Percentiles rank a stretch among this genome's conserved stretches.
Conservation (phyloP, 2,329 filamentous ascomycete species). For the Tolypocladium ophioglossoides region DNA sequence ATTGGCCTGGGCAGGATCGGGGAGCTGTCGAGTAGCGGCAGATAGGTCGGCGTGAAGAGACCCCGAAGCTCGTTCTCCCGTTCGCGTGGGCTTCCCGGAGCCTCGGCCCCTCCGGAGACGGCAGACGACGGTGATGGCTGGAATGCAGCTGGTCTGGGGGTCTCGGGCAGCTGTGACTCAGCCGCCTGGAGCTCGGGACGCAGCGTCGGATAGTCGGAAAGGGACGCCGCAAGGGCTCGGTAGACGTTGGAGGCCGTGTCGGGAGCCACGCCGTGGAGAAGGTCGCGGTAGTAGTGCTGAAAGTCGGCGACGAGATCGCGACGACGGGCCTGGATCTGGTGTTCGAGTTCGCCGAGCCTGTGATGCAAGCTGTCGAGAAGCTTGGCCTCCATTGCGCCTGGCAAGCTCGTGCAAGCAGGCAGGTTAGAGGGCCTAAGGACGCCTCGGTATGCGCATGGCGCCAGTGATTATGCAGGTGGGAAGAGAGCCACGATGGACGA, state of each 20-base stretch:
- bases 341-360: conserved; percentile 46
- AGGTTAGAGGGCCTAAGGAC: conserved; percentile 12
- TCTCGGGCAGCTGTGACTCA: conserved; percentile 23
- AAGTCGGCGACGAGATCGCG: conserved; percentile 48
- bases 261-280: conserved; percentile 36
- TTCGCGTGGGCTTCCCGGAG: conserved; percentile 36
- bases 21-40: conserved; percentile 47
- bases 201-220: conserved; percentile 36
- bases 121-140: conserved; percentile 18
- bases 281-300: conserved; percentile 38
- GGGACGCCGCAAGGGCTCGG: conserved; percentile 32
- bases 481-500: not conserved
- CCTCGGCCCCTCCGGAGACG: conserved; percentile 16
- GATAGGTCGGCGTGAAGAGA: conserved; percentile 51
- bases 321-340: conserved; percentile 45
- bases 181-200: conserved; percentile 22
- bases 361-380: conserved; percentile 41
- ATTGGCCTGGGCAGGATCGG: conserved; percentile 12
- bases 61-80: conserved; percentile 50
- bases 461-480: conserved; percentile 12
- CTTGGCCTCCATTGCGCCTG: conserved; percentile 29
- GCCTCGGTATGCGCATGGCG: conserved; percentile 27
- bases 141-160: conserved; percentile 18
- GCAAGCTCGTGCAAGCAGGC: conserved; percentile 17
- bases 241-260: conserved; percentile 35